These are phyloP conservation scores for Aegilops bicornis DNA, from an alignment of 176 grass and related monocot genomes.

Conservation along the genomic window DNA sequence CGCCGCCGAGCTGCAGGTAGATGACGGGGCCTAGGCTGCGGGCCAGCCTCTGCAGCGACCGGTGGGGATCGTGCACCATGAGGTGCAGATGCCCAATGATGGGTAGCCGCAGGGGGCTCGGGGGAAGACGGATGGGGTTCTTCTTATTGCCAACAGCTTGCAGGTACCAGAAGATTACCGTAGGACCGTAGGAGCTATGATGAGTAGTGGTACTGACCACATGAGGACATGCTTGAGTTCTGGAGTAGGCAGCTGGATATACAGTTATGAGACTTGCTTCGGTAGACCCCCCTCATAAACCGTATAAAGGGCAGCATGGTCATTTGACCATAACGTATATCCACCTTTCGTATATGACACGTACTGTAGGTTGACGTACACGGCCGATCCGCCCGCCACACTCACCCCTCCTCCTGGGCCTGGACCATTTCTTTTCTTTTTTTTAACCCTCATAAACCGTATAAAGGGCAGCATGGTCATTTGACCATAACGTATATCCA, in stretches of 20 bases:
- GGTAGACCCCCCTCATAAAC: too few relatives aligned
- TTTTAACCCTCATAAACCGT: too few relatives aligned
- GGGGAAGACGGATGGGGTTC: not conserved
- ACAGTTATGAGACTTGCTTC: too few relatives aligned
- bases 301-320: too few relatives aligned
- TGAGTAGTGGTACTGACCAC: not conserved
- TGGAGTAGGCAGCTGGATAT: not conserved
- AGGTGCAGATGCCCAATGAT: conserved; percentile 23
- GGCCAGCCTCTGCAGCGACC: not conserved
- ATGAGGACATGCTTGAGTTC: not conserved
- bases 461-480: too few relatives aligned
- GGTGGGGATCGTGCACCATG: conserved; percentile 4
- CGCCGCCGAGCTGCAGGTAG: conserved; percentile 9
- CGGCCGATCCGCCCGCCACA: too few relatives aligned
- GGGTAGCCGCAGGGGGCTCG: not conserved
- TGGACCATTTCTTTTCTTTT: too few relatives aligned
- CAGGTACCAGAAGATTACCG: not conserved
- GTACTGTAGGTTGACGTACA: too few relatives aligned
- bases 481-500: too few relatives aligned
- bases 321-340: too few relatives aligned
- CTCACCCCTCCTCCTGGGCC: too few relatives aligned
- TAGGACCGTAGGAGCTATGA: not conserved
- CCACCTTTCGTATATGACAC: too few relatives aligned
- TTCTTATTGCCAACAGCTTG: not conserved
- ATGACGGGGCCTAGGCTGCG: conserved; percentile 4